A percentile compares a stretch with the other conserved stretches of the same genome.
Conservation (phyloP, 768 basidiomycete genomes). For the Termitomyces sp. region DNA sequence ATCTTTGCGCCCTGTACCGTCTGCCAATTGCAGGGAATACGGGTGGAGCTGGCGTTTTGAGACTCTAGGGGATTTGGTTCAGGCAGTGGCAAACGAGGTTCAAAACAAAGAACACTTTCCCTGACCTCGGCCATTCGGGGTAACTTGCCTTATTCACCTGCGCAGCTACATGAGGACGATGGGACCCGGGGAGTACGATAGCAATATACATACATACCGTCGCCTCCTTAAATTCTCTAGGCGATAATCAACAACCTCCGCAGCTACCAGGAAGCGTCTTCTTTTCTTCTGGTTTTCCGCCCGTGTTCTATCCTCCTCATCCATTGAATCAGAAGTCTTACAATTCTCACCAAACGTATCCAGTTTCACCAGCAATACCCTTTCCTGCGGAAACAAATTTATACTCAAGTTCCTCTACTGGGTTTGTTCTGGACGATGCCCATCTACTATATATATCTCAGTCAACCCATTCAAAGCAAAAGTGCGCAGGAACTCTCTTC, state of each 20-base stretch:
- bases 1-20: constrained; percentile 29
- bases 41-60: constrained; percentile 51
- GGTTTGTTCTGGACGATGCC: not conserved
- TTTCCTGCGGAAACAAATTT: not conserved
- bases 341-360: not conserved
- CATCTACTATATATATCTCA: constrained; percentile 3
- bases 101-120: not conserved
- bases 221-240: constrained; percentile 8
- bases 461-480: constrained; percentile 13
- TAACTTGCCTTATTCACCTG: no score
- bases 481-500: not conserved
- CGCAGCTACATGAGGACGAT: not conserved
- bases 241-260: not conserved
- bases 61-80: constrained; percentile 57
- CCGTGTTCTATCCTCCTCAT: not conserved
- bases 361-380: not conserved
- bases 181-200: not conserved
- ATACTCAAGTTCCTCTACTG: not conserved
- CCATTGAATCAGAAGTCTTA: not conserved
- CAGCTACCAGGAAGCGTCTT: not conserved
- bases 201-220: constrained; percentile 8
- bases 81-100: constrained; percentile 44
- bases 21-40: constrained; percentile 22
- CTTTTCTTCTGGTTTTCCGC: not conserved
- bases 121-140: no score